Percentiles rank a stretch among this genome's conserved stretches.
Conservation (phyloP, 345 rosid species). For the Arabis hirsuta region DNA sequence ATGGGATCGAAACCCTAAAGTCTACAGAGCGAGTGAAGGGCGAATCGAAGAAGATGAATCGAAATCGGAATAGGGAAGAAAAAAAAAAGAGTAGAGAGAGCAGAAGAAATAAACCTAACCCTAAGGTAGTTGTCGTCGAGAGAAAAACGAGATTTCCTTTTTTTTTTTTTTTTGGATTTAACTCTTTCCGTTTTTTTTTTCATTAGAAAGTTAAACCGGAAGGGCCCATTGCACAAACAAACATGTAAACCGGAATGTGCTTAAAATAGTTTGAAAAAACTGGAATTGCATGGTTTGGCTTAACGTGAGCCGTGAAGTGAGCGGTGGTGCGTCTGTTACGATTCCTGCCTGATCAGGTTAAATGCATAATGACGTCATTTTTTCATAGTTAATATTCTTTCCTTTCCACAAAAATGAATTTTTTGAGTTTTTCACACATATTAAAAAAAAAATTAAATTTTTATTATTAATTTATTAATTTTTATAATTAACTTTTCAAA, state of each 20-base stretch:
- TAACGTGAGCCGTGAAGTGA: background rate
- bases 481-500: too few relatives aligned
- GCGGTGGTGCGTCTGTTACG: background rate
- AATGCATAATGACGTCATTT: background rate
- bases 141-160: conserved; percentile 24
- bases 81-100: conserved; percentile 24
- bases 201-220: conserved; percentile 34
- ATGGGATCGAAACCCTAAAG: background rate
- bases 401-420: too few relatives aligned
- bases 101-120: conserved; percentile 36
- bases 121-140: conserved; percentile 43
- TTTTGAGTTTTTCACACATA: too few relatives aligned
- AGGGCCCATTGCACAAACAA: background rate
- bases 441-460: too few relatives aligned
- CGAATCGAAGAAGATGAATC: conserved; percentile 36
- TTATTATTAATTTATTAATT: too few relatives aligned
- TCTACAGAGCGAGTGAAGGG: conserved; percentile 21
- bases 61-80: conserved; percentile 9
- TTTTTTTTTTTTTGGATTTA: background rate
- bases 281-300: background rate
- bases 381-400: background rate
- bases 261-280: background rate
- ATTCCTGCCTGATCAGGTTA: background rate
- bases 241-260: conserved; percentile 27
- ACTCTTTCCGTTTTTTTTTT: background rate